Conservation (phyloP, 305 asterid genomes). For the Fraxinus sp. region DNA sequence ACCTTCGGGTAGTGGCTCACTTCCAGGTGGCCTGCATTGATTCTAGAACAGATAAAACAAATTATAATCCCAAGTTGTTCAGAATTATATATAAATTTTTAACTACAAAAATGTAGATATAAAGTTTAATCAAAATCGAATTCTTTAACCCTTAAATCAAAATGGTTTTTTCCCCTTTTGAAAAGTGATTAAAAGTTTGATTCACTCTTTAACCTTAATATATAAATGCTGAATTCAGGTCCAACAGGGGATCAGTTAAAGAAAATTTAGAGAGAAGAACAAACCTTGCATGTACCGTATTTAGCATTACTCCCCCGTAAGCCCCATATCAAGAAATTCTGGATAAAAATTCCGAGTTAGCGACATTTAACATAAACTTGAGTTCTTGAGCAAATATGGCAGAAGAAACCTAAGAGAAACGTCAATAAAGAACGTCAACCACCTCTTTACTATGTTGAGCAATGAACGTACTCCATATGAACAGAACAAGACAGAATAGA, state of each 20-base stretch:
- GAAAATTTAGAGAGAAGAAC: slow-evolving; percentile 24
- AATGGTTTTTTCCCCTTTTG: background rate
- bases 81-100: too few species aligned
- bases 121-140: background rate
- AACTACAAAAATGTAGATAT: too few species aligned
- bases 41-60: slow-evolving; percentile 45
- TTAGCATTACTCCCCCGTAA: slow-evolving; percentile 26
- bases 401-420: background rate
- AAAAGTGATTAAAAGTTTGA: background rate
- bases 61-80: slow-evolving; percentile 12
- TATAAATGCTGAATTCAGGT: background rate
- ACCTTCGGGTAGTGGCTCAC: slow-evolving; percentile 67
- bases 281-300: slow-evolving; percentile 50
- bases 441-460: slow-evolving; percentile 44
- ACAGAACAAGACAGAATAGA: slow-evolving; percentile 34
- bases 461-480: slow-evolving; percentile 35
- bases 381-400: background rate
- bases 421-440: background rate
- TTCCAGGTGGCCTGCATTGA: slow-evolving; percentile 64
- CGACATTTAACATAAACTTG: background rate
- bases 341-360: slow-evolving; percentile 27
- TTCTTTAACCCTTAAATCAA: background rate
- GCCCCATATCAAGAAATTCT: slow-evolving; percentile 42
- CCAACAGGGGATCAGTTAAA: background rate
- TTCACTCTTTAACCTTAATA: background rate